Percentiles rank a stretch among this genome's conserved stretches.
Evolutionary conservation across 345 rosid genomes (phyloP).

Genomic region (Acer campestre): DNA sequence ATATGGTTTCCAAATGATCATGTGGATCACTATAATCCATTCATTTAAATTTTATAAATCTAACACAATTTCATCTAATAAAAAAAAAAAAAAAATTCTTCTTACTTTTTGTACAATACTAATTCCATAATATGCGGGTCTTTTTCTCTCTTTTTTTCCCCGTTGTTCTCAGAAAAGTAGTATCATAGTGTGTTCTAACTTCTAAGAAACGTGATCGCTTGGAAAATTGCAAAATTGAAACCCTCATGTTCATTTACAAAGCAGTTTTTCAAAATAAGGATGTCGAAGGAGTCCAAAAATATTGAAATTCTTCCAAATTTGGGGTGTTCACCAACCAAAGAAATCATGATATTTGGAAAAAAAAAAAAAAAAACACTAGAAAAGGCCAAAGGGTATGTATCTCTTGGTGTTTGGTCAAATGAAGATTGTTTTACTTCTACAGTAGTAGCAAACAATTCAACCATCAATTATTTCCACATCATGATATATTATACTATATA

Average conservation of each 20-base stretch:
- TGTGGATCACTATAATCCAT: too few relatives aligned
- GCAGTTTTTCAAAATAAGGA: background rate
- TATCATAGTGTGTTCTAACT: too few relatives aligned
- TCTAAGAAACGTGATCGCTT: too few relatives aligned
- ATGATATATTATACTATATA: background rate
- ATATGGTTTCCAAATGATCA: too few relatives aligned
- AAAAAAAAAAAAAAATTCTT: too few relatives aligned
- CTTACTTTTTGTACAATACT: too few relatives aligned
- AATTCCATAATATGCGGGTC: too few relatives aligned
- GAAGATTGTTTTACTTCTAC: background rate
- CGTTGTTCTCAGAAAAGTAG: too few relatives aligned
- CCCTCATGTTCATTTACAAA: background rate
- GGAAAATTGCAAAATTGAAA: background rate
- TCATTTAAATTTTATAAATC: too few relatives aligned
- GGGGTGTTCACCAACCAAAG: background rate
- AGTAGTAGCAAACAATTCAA: background rate
- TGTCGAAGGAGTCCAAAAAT: background rate
- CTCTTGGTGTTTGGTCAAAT: background rate
- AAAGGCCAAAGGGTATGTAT: background rate
- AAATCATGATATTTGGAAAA: background rate
- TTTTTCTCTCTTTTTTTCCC: too few relatives aligned
- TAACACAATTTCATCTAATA: too few relatives aligned
- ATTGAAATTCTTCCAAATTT: background rate
- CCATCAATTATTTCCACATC: slow-evolving; percentile 6
- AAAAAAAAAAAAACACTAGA: background rate